These are phyloP conservation scores for Rehmannia glutinosa DNA, from an alignment of 257 asterid species.

Conservation along the genomic window DNA sequence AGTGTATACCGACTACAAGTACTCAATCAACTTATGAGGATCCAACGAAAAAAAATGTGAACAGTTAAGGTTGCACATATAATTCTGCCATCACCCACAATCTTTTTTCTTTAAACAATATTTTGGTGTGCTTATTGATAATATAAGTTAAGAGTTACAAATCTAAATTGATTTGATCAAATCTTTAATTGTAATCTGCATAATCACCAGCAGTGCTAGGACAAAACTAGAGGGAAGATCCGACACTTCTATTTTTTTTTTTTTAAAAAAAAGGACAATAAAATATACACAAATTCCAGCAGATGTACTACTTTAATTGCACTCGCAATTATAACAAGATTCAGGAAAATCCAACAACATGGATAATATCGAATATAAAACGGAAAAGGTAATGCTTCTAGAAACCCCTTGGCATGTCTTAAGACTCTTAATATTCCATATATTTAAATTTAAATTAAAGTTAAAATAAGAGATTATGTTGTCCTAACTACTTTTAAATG, in stretches of 20 bases:
- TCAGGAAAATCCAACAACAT: constrained; percentile 36
- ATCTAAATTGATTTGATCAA: not conserved
- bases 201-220: not conserved
- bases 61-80: not conserved
- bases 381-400: constrained; percentile 19
- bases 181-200: not conserved
- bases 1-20: too few species aligned
- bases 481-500: constrained; percentile 30
- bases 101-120: not conserved
- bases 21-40: too few species aligned
- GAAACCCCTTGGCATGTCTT: constrained; percentile 27
- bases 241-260: constrained; percentile 17
- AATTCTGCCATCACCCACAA: too few species aligned
- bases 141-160: not conserved
- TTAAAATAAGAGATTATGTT: too few species aligned
- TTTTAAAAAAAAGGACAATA: not conserved
- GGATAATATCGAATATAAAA: constrained; percentile 14
- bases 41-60: not conserved
- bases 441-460: too few species aligned
- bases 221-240: constrained; percentile 24
- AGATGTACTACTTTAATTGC: not conserved
- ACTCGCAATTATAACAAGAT: constrained; percentile 22
- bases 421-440: too few species aligned
- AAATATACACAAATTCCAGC: not conserved
- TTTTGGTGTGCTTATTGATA: not conserved